Conservation (phyloP, 2,329 filamentous ascomycete species). For the Fusarium transvaalense region DNA sequence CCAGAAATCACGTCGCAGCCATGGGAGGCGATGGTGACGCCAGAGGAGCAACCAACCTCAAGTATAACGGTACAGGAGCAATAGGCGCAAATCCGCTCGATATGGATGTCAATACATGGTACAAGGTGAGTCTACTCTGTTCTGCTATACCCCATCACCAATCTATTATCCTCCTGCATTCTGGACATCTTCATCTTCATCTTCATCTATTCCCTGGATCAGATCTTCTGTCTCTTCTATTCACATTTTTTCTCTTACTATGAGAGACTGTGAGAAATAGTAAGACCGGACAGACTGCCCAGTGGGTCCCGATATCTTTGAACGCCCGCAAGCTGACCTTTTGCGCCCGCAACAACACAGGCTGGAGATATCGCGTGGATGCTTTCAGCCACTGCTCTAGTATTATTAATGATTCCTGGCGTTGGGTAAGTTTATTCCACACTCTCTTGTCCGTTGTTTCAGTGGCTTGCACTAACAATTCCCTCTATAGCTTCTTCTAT, state of each 20-base stretch:
- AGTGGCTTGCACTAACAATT: constrained; percentile 23
- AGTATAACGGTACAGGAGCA: constrained; percentile 73
- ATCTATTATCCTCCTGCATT: not conserved
- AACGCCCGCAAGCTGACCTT: constrained; percentile 48
- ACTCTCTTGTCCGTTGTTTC: not conserved
- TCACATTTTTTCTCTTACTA: not conserved
- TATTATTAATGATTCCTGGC: constrained; percentile 92
- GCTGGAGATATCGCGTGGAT: constrained; percentile 89
- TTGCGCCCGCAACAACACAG: constrained; percentile 53
- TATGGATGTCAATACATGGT: constrained; percentile 82
- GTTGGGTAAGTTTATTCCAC: constrained; percentile 70
- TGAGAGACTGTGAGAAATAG: constrained; percentile 8
- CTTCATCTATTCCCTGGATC: not conserved
- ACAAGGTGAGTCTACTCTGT: constrained; percentile 67
- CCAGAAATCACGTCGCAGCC: constrained; percentile 28
- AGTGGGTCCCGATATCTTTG: constrained; percentile 32
- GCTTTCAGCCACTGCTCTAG: constrained; percentile 83
- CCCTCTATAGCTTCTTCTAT: constrained; percentile 79
- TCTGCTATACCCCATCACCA: not conserved
- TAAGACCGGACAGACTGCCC: constrained; percentile 7
- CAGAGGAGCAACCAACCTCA: constrained; percentile 56
- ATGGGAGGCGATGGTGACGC: constrained; percentile 58
- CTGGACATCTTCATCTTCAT: not conserved
- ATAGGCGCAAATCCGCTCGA: constrained; percentile 76
- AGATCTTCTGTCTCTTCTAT: constrained; percentile 1